These are phyloP conservation scores for Micractinium sp. DNA, from an alignment of 139 green algal genomes.

Conservation along the genomic window DNA sequence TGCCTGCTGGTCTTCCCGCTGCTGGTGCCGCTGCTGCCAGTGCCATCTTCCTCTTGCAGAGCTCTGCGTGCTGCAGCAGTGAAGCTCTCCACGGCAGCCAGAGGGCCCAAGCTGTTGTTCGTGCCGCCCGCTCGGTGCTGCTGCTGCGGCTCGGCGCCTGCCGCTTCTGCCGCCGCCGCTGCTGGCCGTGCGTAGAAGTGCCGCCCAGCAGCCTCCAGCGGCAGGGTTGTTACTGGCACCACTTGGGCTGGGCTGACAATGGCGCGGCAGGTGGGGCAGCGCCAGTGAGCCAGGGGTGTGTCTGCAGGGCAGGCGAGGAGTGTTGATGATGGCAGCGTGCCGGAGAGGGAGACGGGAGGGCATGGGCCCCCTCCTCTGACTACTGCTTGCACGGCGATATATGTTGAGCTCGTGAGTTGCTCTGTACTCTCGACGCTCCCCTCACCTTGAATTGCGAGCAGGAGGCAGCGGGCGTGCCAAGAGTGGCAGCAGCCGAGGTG, in stretches of 20 bases:
- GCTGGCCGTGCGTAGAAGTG: neutral
- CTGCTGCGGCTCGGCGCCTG: neutral
- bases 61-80: neutral
- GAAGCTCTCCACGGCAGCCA: neutral
- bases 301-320: neutral
- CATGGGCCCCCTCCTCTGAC: too few relatives aligned
- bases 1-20: too few relatives aligned
- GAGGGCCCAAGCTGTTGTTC: neutral
- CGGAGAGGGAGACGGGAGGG: too few relatives aligned
- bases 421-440: neutral
- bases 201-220: neutral
- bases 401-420: neutral
- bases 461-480: neutral
- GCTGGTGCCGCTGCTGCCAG: neutral
- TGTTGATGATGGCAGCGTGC: too few relatives aligned
- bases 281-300: neutral
- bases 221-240: neutral
- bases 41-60: neutral
- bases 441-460: neutral
- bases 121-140: neutral
- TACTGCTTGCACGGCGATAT: neutral
- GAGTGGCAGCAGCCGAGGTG: neutral
- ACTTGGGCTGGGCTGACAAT: neutral
- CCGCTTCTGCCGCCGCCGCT: neutral
- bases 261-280: neutral